Evolutionary conservation across 1,284 basidiomycete genomes (phyloP), one percentile per base, ranked within the genome.

Genomic region (Testicularia cyperi): DNA sequence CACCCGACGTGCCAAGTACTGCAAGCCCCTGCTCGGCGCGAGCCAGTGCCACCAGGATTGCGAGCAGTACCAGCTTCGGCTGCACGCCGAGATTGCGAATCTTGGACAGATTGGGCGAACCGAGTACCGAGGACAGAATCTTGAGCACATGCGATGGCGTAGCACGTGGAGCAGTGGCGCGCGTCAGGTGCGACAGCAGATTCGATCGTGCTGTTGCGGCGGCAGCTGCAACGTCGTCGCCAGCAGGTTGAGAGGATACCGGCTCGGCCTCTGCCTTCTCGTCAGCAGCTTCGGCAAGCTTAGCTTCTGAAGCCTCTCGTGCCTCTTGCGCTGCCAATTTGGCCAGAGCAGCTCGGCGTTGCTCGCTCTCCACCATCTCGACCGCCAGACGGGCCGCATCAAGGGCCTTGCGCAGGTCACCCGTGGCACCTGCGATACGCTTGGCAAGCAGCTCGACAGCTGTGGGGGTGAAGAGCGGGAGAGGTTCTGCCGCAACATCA

Each of bases 321-420:
- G 8, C 33, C 9, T 35, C 33, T 20, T 20, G 19, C 19, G 12
- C 12, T 12, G 27, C 15, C n/a, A n/a, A 12, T 15, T 29, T 32
- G 21, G 44, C 53, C 6, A 57, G 23, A 3, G 57, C 62, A 36
- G 61, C 53, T 33, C 56, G 58, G 3, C 64, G 49, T 44, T 69
- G 64, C 38, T 75, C 68, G 32, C 15, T 23, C 51, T 78, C 75
- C n/a, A 75, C 68, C 27, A 69, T 36, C 38, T 78, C 76, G 26
- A 79, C 66, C 9, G 77, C 69, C 21, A 76, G 63, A 2, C 78
- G 62, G 8, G 74, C 65, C 14, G 78, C 68, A 35, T 77, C 73
- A 33, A 80, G 69, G 30, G 78, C 76, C 26, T 75, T 74, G 21
- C 78, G 66, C 13, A 79, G 44, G 49, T 80, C 79, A 13, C 79